These are phyloP conservation scores for Colletotrichum eleusines DNA, from an alignment of 2,329 filamentous ascomycete species.

Conservation along the genomic window DNA sequence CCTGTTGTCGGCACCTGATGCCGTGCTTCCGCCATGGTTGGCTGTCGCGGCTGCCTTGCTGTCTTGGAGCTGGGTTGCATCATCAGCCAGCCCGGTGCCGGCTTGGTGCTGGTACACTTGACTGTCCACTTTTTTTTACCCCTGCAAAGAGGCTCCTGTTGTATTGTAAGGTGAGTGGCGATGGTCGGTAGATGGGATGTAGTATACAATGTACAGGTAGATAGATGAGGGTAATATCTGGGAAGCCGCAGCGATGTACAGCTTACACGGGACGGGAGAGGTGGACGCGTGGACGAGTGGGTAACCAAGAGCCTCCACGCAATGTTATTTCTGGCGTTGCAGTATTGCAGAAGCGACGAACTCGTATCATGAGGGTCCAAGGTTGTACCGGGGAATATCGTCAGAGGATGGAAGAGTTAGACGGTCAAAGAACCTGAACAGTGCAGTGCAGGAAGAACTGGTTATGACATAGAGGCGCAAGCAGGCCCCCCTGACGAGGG, in stretches of 20 bases:
- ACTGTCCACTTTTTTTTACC: constrained; percentile 20
- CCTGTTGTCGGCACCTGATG: constrained; percentile 39
- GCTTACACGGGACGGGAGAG: constrained; percentile 1
- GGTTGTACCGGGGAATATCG: neutral
- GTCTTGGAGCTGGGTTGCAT: constrained; percentile 40
- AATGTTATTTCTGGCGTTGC: constrained; percentile 18
- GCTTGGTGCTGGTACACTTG: constrained; percentile 25
- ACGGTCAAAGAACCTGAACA: neutral
- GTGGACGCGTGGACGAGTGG: constrained; percentile 1
- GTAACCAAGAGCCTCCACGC: neutral
- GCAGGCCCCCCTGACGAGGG: neutral
- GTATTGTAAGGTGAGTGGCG: constrained; percentile 14
- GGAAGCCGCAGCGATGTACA: constrained; percentile 13
- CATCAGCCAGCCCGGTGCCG: constrained; percentile 35
- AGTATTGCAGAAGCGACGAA: neutral
- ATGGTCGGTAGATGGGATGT: neutral
- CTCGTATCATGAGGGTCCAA: neutral
- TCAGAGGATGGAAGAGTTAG: constrained; percentile 1
- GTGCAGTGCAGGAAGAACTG: neutral
- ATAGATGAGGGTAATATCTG: neutral
- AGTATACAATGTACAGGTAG: neutral
- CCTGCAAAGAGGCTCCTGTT: constrained; percentile 13
- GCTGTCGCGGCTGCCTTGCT: constrained; percentile 25
- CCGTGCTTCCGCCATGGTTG: constrained; percentile 40
- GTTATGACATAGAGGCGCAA: neutral